Base-by-base conservation (phyloP, 2,329 filamentous ascomycete genomes). In the Gaeumannomyces tritici region DNA sequence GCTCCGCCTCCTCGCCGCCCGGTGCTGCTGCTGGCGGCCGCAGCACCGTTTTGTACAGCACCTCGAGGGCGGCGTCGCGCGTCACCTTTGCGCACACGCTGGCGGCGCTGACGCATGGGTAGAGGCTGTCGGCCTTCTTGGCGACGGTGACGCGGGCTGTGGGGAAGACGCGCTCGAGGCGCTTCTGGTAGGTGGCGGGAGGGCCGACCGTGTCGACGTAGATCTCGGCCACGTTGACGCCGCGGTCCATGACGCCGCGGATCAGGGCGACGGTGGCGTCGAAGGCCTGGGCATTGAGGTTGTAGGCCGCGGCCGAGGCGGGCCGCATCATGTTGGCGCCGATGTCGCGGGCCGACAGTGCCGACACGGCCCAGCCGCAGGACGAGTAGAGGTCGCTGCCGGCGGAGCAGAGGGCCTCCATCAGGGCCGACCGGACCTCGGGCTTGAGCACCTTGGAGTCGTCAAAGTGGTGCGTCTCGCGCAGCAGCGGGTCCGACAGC, bases 41-140 rank as follows among this genome's bases (percentile, higher is more conserved):
- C n/a, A 72, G 2, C 72, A 73, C 64, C 85, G 77, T 76, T 63
- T 83, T 79, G 70, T 90, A 93, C 55, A 93, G 81, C 3, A 89
- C 84, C 70, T 97, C 93, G 28, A 98, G 81, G 6, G 92, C 92
- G 1, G 89, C 89, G 75, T 99, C 95, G 66, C 95, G 82, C 15
- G 95, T 98, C 33, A 99, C 95, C 75, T 99, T 99, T 62, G 95
- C 95, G 73, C 90, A 96, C 3, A 99, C 92, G 65, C 90, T 95
- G 8, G 95, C 93, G 35, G 93, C 95, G 69, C 90, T 96, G 62
- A 98, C 95, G 72, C 89, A 93, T 1, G 95, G 92, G 73, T 93
- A 98, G 59, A 98, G 73, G 64, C 89, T 91, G 73, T 99, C 93
- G 3, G 95, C 93, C 79, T 98, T 98, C 72, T 93, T 93, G 31